Base-by-base conservation (phyloP, 306 rosid genomes). In the Ammopiptanthus mongolicus region DNA sequence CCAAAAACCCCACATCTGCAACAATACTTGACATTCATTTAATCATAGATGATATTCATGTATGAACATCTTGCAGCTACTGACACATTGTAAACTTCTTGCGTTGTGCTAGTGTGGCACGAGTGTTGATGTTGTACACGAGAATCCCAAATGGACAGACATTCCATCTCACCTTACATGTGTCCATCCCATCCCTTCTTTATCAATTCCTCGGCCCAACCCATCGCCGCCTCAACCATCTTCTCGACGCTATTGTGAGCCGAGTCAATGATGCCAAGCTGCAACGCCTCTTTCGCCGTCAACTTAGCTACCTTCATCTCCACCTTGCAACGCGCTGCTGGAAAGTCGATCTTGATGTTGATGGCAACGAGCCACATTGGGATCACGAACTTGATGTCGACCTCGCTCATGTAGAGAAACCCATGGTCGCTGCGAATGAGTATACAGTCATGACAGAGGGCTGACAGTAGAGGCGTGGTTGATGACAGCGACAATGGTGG, bases 381-480 rank as follows among this genome's bases (percentile, higher is more conserved):
- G 48, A 90, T 18, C 11, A 83, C 78, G 4, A 48, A 87, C 1
- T 72, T 63, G 72, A 94, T 90, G 41, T 94, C 96, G 25, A 90
- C 82, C 76, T 94, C 98, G 81, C 96, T 94, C 98, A 88, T 87
- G 87, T 90, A 94, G 47, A 91, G 79, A 23, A 94, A 90, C 0
- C 97, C 96, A 4, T 91, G 23, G 69, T 94, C 98, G 6, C 75
- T 78, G 63, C 91, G 82, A 96, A 91, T 90, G 37, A 87, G 67
- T 13, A 91, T 15, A 74, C 88, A 88, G 75, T 94, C 97, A 69
- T 94, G 96, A 47, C 90, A 47, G 67, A 92, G 74, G 12, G 97
- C 98, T 97, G 21, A 87, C 93, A 29, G 96, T 93, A 34, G 91
- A 88, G 25, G 96, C 91, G 74, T 94, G 93, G 28, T 97, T 96